Evolutionary conservation across 768 basidiomycete species (phyloP), one percentile per base, ranked within the genome.

Genomic region (Mycena kentingensis): DNA sequence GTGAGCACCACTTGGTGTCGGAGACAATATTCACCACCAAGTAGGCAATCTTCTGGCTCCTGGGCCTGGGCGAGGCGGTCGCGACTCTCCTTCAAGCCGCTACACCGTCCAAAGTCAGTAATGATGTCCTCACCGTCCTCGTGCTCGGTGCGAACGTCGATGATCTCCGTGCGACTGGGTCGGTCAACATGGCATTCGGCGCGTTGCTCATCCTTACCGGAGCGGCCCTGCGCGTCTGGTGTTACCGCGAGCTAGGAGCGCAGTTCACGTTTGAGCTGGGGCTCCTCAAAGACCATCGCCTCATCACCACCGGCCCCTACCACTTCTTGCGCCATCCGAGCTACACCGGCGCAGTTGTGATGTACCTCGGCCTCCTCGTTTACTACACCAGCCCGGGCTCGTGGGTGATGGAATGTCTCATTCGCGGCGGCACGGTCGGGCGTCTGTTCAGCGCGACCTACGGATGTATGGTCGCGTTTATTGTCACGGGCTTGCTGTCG

Each of bases 231-330:
- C 58, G 58, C 1, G 42, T 52, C 29, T 29, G 11, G 19, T 60
- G 58, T 37, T 60, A 60, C 34, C 42, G 29, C 21, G 58, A 47
- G n/a, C 25, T 60, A 11, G 58, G 58, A 4, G n/a, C 12, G 4
- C 51, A 49, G 8, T 60, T 60, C 26, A 60, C 58, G 1, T 60
- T 60, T 39, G 54, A 60, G n/a, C 37, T 44, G 32, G 58, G 58
- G 2, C 48, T 60, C 7, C 25, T 60, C 29, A 41, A 52, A n/a
- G 36, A 55, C 34, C 58, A 60, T 37, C 19, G 46, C 15, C 24
- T 60, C 26, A 51, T 74, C 16, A 70, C 65, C 10, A 60, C 52
- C 1, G 70, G 71, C 0, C 69, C 71, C 7, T 72, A 73, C 51
- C 29, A 51, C 25, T 47, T 67, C 18, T 66, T 71, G 10, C 71